A percentile compares a stretch with the other conserved stretches of the same genome.
These are phyloP conservation scores for Aspergillus wentii DNA, from an alignment of 495 filamentous ascomycete species.

Conservation along the genomic window DNA sequence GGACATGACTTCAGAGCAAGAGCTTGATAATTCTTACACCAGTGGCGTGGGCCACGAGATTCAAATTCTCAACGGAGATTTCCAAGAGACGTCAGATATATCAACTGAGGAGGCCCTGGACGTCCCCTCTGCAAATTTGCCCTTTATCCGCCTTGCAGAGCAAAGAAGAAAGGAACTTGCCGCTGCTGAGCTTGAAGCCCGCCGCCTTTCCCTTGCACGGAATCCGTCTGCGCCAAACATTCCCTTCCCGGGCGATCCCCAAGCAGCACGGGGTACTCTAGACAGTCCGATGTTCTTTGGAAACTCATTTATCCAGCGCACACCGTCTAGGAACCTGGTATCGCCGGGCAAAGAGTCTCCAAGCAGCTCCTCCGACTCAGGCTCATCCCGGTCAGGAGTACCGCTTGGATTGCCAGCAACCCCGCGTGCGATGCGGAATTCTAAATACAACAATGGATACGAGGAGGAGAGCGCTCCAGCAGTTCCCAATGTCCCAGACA, in stretches of 20 bases:
- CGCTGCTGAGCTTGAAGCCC: constrained; percentile 80
- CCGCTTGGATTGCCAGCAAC: constrained; percentile 73
- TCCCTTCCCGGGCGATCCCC: constrained; percentile 65
- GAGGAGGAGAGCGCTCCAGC: constrained; percentile 52
- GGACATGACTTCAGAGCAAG: constrained; percentile 11
- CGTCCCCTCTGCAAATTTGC: constrained; percentile 17
- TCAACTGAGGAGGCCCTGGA: constrained; percentile 17
- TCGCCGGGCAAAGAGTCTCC: constrained; percentile 39
- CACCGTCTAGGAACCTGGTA: constrained; percentile 27
- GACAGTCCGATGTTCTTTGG: constrained; percentile 30
- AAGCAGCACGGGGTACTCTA: constrained; percentile 25
- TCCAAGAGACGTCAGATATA: constrained; percentile 15
- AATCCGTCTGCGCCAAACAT: constrained; percentile 76
- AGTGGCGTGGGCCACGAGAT: constrained; percentile 20
- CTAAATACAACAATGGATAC: constrained; percentile 57
- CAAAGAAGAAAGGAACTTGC: constrained; percentile 67
- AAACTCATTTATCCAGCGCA: constrained; percentile 40
- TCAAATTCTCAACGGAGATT: constrained; percentile 6
- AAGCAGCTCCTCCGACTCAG: constrained; percentile 40
- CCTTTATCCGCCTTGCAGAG: constrained; percentile 27
- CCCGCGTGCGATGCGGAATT: constrained; percentile 78
- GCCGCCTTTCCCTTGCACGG: constrained; percentile 73
- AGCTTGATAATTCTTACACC: constrained; percentile 13
- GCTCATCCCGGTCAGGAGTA: constrained; percentile 35
- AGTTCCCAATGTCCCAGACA: constrained; percentile 62